These are phyloP conservation scores for Takashimella tepidaria DNA, from an alignment of 1,284 basidiomycete species.

Conservation along the genomic window DNA sequence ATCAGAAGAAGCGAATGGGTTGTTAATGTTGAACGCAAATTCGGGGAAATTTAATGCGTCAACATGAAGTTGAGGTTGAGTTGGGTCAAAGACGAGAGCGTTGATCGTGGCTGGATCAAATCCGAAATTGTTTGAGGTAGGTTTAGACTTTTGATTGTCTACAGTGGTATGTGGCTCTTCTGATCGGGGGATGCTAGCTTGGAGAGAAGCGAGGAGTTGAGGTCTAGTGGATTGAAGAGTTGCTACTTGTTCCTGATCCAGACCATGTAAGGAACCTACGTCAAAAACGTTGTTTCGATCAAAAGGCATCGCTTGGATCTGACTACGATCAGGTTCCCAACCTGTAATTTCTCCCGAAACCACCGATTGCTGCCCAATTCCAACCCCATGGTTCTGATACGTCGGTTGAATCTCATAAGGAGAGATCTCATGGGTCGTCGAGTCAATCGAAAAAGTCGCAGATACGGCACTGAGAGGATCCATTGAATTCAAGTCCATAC, in stretches of 20 bases:
- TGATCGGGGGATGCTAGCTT: background rate
- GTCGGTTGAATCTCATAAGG: background rate
- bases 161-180: no score
- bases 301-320: background rate
- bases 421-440: background rate
- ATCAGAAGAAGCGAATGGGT: background rate
- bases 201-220: background rate
- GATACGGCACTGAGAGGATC: background rate
- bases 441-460: background rate
- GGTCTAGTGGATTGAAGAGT: background rate
- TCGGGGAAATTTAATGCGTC: background rate
- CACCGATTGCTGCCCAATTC: background rate
- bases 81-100: background rate
- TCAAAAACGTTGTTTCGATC: background rate
- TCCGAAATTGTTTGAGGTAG: background rate
- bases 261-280: background rate
- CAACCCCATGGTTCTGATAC: background rate
- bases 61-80: background rate
- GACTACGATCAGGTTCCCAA: background rate
- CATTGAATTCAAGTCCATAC: background rate
- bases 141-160: no score
- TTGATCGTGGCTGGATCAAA: background rate
- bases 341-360: background rate
- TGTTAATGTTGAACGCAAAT: background rate
- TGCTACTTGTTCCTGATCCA: background rate